Evolutionary conservation across 768 basidiomycete species (phyloP).

Genomic region (Boletus rubroflammeus): DNA sequence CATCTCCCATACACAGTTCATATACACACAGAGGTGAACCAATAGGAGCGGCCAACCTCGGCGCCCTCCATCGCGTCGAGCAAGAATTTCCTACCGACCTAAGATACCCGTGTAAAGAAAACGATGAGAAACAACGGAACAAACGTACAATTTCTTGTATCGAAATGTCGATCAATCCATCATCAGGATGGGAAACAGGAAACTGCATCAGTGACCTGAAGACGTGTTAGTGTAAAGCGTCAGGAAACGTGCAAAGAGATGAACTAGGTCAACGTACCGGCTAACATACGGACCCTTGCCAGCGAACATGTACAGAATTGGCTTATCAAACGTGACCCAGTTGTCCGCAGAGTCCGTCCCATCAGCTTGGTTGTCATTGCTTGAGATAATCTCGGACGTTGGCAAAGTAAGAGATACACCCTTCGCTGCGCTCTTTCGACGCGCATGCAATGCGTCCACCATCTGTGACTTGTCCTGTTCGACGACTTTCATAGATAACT

Average conservation of each 20-base stretch:
- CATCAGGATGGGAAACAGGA: slow-evolving; percentile 74
- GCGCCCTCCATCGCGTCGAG: slow-evolving; percentile 57
- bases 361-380: slow-evolving; percentile 13
- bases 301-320: slow-evolving; percentile 66
- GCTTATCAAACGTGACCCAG: slow-evolving; percentile 71
- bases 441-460: slow-evolving; percentile 48
- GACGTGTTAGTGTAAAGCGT: neutral
- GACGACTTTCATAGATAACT: slow-evolving; percentile 66
- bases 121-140: neutral
- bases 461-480: slow-evolving; percentile 71
- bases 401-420: slow-evolving; percentile 7
- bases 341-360: slow-evolving; percentile 41
- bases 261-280: slow-evolving; percentile 37
- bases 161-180: slow-evolving; percentile 73
- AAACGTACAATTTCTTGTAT: slow-evolving; percentile 56
- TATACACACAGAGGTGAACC: slow-evolving; percentile 53
- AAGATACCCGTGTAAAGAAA: slow-evolving; percentile 1
- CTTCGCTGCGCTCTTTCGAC: slow-evolving; percentile 26
- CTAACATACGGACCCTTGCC: slow-evolving; percentile 78
- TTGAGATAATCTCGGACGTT: slow-evolving; percentile 8
- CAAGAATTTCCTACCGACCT: slow-evolving; percentile 44
- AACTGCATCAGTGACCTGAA: slow-evolving; percentile 75
- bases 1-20: neutral
- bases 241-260: neutral
- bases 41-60: slow-evolving; percentile 57